Percentiles rank a stretch among this genome's conserved stretches.
These are phyloP conservation scores for Plasmodium blacklocki DNA, from an alignment of 169 alveolate species.

Conservation along the genomic window DNA sequence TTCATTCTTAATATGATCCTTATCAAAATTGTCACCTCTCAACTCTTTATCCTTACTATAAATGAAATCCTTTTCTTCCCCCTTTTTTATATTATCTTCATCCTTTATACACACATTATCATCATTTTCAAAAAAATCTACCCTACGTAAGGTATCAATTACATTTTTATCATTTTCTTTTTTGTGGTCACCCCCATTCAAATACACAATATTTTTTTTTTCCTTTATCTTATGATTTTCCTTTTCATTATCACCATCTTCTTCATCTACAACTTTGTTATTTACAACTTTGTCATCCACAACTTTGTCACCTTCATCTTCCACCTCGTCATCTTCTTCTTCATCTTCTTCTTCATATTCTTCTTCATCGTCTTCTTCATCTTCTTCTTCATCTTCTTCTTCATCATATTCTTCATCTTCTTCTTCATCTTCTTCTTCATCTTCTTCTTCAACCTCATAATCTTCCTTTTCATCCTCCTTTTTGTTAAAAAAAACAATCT, in stretches of 20 bases:
- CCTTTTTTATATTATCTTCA: too few relatives aligned
- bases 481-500: slow-evolving; percentile 51
- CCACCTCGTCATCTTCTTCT: background rate
- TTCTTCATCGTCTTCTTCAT: background rate
- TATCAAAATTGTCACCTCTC: background rate
- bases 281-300: background rate
- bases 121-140: too few relatives aligned
- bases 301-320: background rate
- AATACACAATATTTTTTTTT: too few relatives aligned
- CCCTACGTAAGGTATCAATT: too few relatives aligned
- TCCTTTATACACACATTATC: too few relatives aligned
- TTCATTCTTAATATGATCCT: background rate
- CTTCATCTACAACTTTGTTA: background rate
- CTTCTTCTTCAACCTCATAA: background rate
- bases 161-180: too few relatives aligned
- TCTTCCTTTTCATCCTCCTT: slow-evolving; percentile 4
- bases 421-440: background rate
- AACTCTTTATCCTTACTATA: slow-evolving; percentile 20
- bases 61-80: slow-evolving; percentile 6
- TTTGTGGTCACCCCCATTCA: too few relatives aligned
- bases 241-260: too few relatives aligned
- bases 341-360: background rate
- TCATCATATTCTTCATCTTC: background rate
- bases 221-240: too few relatives aligned
- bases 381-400: background rate